Base-by-base conservation (phyloP, 306 rosid species). In the Fagus crenata region DNA sequence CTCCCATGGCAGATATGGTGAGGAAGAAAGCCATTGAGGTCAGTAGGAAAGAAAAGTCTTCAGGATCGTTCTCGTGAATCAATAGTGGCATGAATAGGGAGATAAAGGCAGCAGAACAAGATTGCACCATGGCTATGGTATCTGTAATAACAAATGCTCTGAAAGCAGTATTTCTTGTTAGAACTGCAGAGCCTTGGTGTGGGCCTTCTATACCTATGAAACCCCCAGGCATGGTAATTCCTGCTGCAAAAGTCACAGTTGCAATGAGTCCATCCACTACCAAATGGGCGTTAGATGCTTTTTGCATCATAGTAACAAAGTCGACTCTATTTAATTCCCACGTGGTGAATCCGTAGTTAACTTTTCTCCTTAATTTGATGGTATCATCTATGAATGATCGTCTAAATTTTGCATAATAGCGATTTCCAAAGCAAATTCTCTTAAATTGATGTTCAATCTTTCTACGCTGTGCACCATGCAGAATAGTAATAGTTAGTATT, bases 191-290 rank as follows among this genome's bases (percentile, higher is more conserved):
- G 7, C 67, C 76, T 4, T 6, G 49, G 6, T 12, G 6, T 3
- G 51, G 53, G 0, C 51, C 76, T 2, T 55, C 4, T 49, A 13
- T 2, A 65, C 76, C 37, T 5, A 7, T 12, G 67, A 17, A 73
- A 18, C 76, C 31, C 49, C 76, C 67, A 0, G 76, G 76, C 67
- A 73, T 43, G 49, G 43, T 63, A 63, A 63, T 13, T 12, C 42
- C 40, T 1, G 69, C 69, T 5, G 69, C n/a, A 35, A 63, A 35
- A 0, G 69, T 13, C 41, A 63, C 22, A 3, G 69, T 63, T 63
- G 67, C 32, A 59, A 59, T 59, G 39, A 59, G 39, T 35, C 22
- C n/a, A 14, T 6, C 42, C 42, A 61, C 68, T 61, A 61, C 42
- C 22, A 61, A 0, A 33, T 61, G 42, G 18, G 0, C 0, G 3